These are phyloP conservation scores for Pseudozyma hubeiensis DNA, from an alignment of 1,284 basidiomycete species.

Conservation along the genomic window DNA sequence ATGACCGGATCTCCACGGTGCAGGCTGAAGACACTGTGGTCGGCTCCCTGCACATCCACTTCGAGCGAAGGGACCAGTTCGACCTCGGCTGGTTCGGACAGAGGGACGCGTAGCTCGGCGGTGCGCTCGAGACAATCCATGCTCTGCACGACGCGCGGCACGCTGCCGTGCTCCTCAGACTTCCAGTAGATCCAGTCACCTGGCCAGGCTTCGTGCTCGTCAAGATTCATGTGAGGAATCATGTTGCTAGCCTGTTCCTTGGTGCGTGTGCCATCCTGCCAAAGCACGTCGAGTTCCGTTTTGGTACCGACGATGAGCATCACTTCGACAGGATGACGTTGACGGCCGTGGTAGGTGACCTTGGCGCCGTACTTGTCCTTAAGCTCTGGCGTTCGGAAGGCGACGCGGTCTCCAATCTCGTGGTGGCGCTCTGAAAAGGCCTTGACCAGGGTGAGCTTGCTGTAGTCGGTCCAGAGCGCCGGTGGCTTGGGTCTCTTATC, in stretches of 20 bases:
- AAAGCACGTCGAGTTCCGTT: conserved; percentile 79
- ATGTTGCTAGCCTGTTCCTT: conserved; percentile 77
- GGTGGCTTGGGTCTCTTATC: conserved; percentile 42
- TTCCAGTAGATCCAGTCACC: conserved; percentile 91
- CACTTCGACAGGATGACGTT: conserved; percentile 39
- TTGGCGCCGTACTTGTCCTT: conserved; percentile 47
- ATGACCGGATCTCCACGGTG: conserved; percentile 86
- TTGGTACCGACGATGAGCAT: conserved; percentile 76
- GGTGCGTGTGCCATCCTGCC: conserved; percentile 82
- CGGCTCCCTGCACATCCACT: conserved; percentile 81
- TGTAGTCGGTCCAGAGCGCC: conserved; percentile 43
- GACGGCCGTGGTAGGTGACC: conserved; percentile 32
- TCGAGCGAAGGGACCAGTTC: conserved; percentile 86
- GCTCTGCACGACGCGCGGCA: conserved; percentile 79
- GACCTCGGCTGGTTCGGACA: conserved; percentile 61
- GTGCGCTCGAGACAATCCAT: conserved; percentile 65
- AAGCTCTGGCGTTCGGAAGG: conserved; percentile 53
- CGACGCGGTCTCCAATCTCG: conserved; percentile 68
- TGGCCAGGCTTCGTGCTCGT: conserved; percentile 72
- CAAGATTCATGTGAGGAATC: conserved; percentile 78
- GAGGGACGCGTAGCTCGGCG: conserved; percentile 56
- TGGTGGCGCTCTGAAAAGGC: conserved; percentile 46
- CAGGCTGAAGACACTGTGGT: conserved; percentile 75
- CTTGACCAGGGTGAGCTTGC: conserved; percentile 44
- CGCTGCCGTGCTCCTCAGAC: conserved; percentile 75